Evolutionary conservation across 2,329 filamentous ascomycete species (phyloP).

Genomic region (Bipolaris bicolor): DNA sequence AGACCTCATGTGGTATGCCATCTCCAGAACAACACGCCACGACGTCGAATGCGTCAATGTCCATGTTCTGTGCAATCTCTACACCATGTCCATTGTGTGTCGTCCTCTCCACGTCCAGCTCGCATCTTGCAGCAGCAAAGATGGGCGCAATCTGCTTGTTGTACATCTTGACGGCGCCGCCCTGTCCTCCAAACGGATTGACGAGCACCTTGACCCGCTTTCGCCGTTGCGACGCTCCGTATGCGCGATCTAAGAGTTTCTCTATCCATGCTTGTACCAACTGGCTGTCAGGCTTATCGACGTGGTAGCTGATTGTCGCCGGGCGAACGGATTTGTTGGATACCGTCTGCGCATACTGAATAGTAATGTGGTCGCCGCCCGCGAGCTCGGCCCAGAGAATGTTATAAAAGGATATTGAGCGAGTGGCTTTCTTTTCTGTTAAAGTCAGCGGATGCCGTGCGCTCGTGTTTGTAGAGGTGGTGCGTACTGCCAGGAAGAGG

Average conservation of each 20-base stretch:
- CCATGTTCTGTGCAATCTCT: slow-evolving; percentile 75
- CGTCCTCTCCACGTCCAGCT: slow-evolving; percentile 75
- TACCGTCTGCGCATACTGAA: slow-evolving; percentile 72
- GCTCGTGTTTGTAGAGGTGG: background rate
- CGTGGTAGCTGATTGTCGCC: slow-evolving; percentile 65
- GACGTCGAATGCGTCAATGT: slow-evolving; percentile 82
- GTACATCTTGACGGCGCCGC: slow-evolving; percentile 75
- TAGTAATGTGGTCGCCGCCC: slow-evolving; percentile 63
- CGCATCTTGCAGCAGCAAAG: slow-evolving; percentile 79
- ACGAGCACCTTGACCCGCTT: slow-evolving; percentile 87
- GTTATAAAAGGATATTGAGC: slow-evolving; percentile 77
- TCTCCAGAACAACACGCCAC: slow-evolving; percentile 91
- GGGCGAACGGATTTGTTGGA: slow-evolving; percentile 64
- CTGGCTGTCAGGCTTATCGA: slow-evolving; percentile 59
- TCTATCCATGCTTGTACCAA: slow-evolving; percentile 67
- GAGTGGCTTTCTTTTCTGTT: slow-evolving; percentile 57
- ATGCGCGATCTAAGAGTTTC: slow-evolving; percentile 71
- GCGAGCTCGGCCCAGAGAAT: slow-evolving; percentile 79
- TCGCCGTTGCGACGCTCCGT: slow-evolving; percentile 68
- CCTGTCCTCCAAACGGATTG: slow-evolving; percentile 89
- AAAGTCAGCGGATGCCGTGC: slow-evolving; percentile 12
- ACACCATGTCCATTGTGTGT: slow-evolving; percentile 76
- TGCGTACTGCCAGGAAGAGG: slow-evolving; percentile 55
- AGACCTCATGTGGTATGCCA: slow-evolving; percentile 88
- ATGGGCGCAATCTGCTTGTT: slow-evolving; percentile 77